Base-by-base conservation (phyloP, 169 alveolate genomes). In the Cryptosporidium ryanae region DNA sequence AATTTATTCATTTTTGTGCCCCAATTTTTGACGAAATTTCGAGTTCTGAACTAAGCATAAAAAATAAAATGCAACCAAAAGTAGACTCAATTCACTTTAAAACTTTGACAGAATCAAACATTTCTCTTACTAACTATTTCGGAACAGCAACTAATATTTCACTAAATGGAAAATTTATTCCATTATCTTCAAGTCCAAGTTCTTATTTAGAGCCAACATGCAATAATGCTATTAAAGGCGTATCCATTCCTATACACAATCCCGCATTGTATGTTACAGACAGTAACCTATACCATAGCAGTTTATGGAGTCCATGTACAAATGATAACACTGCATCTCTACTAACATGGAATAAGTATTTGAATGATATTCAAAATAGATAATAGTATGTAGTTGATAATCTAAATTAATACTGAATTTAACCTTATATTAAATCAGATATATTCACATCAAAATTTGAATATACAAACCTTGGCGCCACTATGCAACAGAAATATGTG, bases 301-400 rank as follows among this genome's bases (percentile, higher is more conserved):
- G 87, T 38, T 61, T 76, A 13, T 76, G 87, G 87, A 76, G 70
- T 59, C 87, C 87, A 7, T 76, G 87, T 32, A 43, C 12, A 17
- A 1, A 17, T 13, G 63, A 63, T 21, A 50, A 27, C 3, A 34
- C 44, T 21, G 57, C 87, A 64, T 59, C 76, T 0, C 18, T 76
- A 46, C 71, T 46, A 21, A 6, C 68, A 5, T 46, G 43, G 68
- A 23, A 49, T 8, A 59, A 52, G 23, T 61, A 76, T 7, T 4
- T 76, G 38, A 34, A 76, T 34, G 48, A 27, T 32, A 17, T 23
- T 27, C 64, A 76, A 25, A 17, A 21, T 1, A 38, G 5, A 65
- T 23, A 17, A 25, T n/a, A 34, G 12, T 5, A 52, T 52, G 13
- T 21, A 52, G 13, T 52, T 0, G 13, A 52, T 52, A 5, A 52